Conservation (phyloP, 2,329 filamentous ascomycete genomes). For the Exophiala sp. region DNA sequence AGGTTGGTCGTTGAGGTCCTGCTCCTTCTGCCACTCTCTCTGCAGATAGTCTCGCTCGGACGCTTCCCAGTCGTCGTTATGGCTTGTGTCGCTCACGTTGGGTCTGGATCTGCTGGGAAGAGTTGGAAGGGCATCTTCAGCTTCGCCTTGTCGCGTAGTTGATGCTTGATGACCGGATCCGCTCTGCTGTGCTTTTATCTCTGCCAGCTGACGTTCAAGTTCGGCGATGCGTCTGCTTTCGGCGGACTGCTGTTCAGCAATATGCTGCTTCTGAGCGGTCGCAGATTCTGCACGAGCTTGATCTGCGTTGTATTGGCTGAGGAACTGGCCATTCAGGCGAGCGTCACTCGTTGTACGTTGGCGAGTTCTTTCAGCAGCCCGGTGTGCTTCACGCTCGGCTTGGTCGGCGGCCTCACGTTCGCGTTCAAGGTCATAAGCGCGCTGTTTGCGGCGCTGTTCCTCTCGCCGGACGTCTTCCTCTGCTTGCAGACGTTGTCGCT, state of each 20-base stretch:
- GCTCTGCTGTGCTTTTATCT: conserved; percentile 64
- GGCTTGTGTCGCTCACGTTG: conserved; percentile 41
- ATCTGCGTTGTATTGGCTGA: conserved; percentile 81
- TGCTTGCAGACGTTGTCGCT: conserved; percentile 51
- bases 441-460: conserved; percentile 46
- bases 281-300: conserved; percentile 45
- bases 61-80: conserved; percentile 56
- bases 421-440: conserved; percentile 67
- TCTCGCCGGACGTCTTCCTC: conserved; percentile 47
- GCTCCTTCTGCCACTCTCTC: conserved; percentile 51
- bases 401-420: conserved; percentile 64
- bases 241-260: conserved; percentile 29
- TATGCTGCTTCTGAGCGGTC: conserved; percentile 37
- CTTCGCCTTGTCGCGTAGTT: background rate
- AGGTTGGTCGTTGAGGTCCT: conserved; percentile 31
- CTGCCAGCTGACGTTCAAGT: conserved; percentile 69
- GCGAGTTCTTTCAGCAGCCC: conserved; percentile 64
- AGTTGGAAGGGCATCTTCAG: conserved; percentile 3
- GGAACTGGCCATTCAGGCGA: conserved; percentile 74
- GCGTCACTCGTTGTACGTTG: conserved; percentile 61
- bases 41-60: conserved; percentile 60
- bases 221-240: conserved; percentile 71
- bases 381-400: conserved; percentile 63
- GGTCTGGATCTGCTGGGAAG: conserved; percentile 16
- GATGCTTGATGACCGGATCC: conserved; percentile 23